Evolutionary conservation across 441 rosid genomes (phyloP).

Genomic region (Francoa sonchifolia): DNA sequence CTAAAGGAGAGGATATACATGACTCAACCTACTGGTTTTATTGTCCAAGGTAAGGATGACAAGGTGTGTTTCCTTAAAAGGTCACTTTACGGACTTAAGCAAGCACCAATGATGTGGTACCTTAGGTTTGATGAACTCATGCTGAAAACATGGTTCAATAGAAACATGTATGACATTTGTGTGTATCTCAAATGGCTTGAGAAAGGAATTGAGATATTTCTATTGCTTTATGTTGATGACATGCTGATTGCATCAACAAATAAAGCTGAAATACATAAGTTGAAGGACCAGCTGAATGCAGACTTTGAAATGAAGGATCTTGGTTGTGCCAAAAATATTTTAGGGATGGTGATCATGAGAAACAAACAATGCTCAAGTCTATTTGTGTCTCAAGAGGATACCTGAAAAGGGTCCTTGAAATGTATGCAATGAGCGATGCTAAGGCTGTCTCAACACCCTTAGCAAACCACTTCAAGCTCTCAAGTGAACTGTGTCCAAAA

Average conservation of each 20-base stretch:
- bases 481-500: no score
- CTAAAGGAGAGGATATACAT: no score
- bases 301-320: constrained; percentile 4
- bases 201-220: not conserved
- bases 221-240: constrained; percentile 3
- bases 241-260: constrained; percentile 2
- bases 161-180: not conserved
- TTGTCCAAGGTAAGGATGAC: no score
- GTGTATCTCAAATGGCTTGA: not conserved
- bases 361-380: not conserved
- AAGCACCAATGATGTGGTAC: not conserved
- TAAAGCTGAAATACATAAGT: not conserved
- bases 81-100: not conserved
- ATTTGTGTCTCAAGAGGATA: not conserved
- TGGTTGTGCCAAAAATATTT: not conserved
- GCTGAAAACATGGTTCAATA: not conserved
- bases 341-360: not conserved
- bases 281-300: not conserved
- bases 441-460: no score
- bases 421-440: not conserved
- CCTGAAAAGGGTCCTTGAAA: not conserved
- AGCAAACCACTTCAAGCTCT: no score
- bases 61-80: not conserved
- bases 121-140: not conserved
- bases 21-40: no score